Percentiles rank a stretch among this genome's conserved stretches.
Conservation (phyloP, 352 stramenopile species). For the Albugo laibachii region DNA sequence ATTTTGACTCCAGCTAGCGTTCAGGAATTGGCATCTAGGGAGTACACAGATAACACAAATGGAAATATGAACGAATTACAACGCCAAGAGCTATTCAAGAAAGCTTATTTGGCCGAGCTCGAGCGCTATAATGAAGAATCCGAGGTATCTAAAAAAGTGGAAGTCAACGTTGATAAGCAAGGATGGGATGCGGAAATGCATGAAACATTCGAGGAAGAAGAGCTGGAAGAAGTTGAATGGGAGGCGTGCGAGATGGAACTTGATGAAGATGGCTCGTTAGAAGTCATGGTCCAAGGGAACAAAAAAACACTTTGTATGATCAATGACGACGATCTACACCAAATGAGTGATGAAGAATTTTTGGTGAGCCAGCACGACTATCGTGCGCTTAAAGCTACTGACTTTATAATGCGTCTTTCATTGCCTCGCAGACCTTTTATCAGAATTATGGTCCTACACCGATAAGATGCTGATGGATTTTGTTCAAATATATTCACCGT, state of each 20-base stretch:
- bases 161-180: slow-evolving; percentile 63
- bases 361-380: slow-evolving; percentile 19
- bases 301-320: slow-evolving; percentile 39
- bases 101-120: slow-evolving; percentile 61
- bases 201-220: slow-evolving; percentile 37
- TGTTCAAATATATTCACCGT: not conserved
- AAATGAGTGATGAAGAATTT: slow-evolving; percentile 75
- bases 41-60: slow-evolving; percentile 16
- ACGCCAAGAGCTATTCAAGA: slow-evolving; percentile 61
- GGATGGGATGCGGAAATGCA: slow-evolving; percentile 75
- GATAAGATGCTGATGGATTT: not conserved
- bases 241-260: slow-evolving; percentile 27
- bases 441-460: not conserved
- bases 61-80: slow-evolving; percentile 60
- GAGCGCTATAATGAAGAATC: slow-evolving; percentile 78
- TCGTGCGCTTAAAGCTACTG: not conserved
- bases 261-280: slow-evolving; percentile 14
- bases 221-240: slow-evolving; percentile 68
- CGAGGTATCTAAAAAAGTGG: slow-evolving; percentile 47
- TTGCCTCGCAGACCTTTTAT: not conserved
- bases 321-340: slow-evolving; percentile 59
- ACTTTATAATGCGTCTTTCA: not conserved
- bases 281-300: slow-evolving; percentile 48
- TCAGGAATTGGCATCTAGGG: slow-evolving; percentile 9
- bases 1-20: slow-evolving; percentile 11